phyloP scores from a whole-genome alignment of 495 filamentous ascomycete species.

The Evansstolkia leycettana region DNA sequence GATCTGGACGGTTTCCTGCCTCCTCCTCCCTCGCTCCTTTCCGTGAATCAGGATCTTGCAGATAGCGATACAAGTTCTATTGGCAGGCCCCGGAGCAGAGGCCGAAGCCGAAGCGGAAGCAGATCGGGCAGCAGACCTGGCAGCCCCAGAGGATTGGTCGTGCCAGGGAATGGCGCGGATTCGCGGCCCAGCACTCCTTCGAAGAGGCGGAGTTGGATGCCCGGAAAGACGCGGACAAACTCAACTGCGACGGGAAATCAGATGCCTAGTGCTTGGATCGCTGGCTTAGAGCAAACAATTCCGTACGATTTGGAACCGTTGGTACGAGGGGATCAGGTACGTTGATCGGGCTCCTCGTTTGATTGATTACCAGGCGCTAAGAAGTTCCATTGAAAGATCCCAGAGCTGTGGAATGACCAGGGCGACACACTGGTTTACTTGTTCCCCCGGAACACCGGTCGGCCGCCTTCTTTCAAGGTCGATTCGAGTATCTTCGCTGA shows the following conservation, averaged over 20 bases:
- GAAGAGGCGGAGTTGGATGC: conserved; percentile 44
- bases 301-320: conserved; percentile 50
- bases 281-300: conserved; percentile 41
- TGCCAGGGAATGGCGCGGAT: conserved; percentile 23
- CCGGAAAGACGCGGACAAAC: conserved; percentile 29
- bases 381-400: conserved; percentile 41
- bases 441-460: conserved; percentile 52
- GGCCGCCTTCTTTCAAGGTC: conserved; percentile 66
- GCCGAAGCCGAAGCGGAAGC: conserved; percentile 21
- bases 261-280: conserved; percentile 47
- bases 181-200: conserved; percentile 29
- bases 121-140: conserved; percentile 26
- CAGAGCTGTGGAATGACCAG: conserved; percentile 79
- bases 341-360: no score
- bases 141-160: conserved; percentile 24
- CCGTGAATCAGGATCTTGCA: conserved; percentile 31
- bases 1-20: conserved; percentile 24
- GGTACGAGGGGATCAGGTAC: conserved; percentile 47
- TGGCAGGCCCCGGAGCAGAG: conserved; percentile 26
- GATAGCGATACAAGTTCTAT: conserved; percentile 21
- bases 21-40: conserved; percentile 30
- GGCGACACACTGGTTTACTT: conserved; percentile 80
- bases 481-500: conserved; percentile 58
- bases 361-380: no score
- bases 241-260: conserved; percentile 16